Evolutionary conservation across 1,284 basidiomycete species (phyloP).

Genomic region (Crepidotus sp.): DNA sequence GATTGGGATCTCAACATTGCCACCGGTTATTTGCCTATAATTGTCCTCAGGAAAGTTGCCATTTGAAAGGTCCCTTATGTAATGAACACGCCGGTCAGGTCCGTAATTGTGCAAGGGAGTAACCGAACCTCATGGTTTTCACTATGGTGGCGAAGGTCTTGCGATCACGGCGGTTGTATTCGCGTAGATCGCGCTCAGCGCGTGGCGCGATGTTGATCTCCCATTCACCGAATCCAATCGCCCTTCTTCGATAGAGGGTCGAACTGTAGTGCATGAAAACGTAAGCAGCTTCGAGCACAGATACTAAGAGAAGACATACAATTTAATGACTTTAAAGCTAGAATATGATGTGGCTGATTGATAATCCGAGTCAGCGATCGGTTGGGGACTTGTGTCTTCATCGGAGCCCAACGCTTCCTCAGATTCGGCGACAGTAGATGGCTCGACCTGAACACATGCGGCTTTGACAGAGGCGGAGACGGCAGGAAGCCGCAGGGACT

Average conservation of each 20-base stretch:
- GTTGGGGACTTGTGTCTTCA: background rate
- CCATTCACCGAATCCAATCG: constrained; percentile 43
- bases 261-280: constrained; percentile 7
- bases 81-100: background rate
- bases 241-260: constrained; percentile 11
- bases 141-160: constrained; percentile 37
- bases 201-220: constrained; percentile 37
- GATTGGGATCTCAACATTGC: constrained; percentile 41
- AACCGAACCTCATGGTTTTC: constrained; percentile 49
- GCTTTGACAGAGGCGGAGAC: constrained; percentile 8
- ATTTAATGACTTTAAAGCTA: background rate
- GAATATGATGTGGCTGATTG: background rate
- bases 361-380: background rate
- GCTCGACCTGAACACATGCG: background rate
- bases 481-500: constrained; percentile 10
- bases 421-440: background rate
- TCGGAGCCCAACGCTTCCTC: background rate
- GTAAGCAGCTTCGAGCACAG: background rate
- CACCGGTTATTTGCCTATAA: constrained; percentile 47
- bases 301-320: constrained; percentile 4
- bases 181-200: constrained; percentile 36
- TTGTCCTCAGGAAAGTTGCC: constrained; percentile 61
- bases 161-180: constrained; percentile 31
- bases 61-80: constrained; percentile 55
- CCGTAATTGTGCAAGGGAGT: background rate